Evolutionary conservation across 345 rosid genomes (phyloP).

Genomic region (Sisymbrium irio): DNA sequence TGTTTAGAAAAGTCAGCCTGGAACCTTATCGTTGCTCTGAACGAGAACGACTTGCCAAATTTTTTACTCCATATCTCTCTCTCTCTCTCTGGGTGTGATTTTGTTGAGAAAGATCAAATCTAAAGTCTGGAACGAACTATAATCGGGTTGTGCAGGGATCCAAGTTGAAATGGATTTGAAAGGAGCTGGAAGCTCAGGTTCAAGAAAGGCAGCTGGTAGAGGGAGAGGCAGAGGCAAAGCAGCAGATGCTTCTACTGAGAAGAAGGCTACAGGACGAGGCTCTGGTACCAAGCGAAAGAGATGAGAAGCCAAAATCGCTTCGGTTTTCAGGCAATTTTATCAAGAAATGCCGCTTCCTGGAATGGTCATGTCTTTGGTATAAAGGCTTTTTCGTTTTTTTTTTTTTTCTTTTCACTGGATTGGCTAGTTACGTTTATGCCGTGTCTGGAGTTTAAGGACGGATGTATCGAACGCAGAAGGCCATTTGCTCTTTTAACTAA

Average conservation of each 20-base stretch:
- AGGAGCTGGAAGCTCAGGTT: constrained; percentile 46
- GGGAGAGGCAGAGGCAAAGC: constrained; percentile 47
- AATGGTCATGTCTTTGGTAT: constrained; percentile 2
- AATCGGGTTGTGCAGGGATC: constrained; percentile 42
- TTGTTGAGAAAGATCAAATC: neutral
- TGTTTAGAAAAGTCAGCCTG: neutral
- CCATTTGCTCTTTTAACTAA: neutral
- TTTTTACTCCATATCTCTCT: neutral
- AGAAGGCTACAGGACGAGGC: constrained; percentile 65
- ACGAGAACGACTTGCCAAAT: neutral
- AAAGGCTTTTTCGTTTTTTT: neutral
- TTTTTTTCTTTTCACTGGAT: neutral
- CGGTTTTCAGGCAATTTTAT: constrained; percentile 4
- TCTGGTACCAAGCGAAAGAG: constrained; percentile 73
- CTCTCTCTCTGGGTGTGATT: neutral
- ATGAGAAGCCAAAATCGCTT: constrained; percentile 22
- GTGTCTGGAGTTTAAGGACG: neutral
- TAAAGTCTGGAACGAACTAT: neutral
- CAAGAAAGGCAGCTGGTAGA: constrained; percentile 46
- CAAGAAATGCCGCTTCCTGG: neutral
- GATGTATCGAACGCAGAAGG: neutral
- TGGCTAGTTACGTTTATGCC: neutral
- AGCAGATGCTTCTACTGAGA: constrained; percentile 40
- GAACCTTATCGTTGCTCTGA: neutral
- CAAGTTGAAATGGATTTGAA: constrained; percentile 78